Percentiles rank a stretch among this genome's conserved stretches.
Evolutionary conservation across 306 rosid genomes (phyloP).

Genomic region (Hylodesmum podocarpum): DNA sequence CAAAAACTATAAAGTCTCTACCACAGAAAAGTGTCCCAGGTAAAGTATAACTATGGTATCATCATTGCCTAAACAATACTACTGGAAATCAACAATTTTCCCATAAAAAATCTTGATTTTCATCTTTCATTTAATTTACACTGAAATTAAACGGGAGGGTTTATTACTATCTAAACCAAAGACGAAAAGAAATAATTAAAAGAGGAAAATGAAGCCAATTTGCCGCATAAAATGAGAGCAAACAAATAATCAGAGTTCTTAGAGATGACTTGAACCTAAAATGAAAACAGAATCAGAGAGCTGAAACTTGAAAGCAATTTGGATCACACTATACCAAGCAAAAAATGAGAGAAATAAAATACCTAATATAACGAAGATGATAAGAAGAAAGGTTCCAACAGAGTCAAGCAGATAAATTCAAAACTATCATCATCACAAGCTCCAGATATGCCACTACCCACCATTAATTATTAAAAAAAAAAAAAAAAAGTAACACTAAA

Average conservation of each 20-base stretch:
- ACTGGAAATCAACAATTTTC: slow-evolving; percentile 2
- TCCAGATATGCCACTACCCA: slow-evolving; percentile 2
- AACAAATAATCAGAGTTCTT: not conserved
- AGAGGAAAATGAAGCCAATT: not conserved
- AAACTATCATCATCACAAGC: slow-evolving; percentile 14
- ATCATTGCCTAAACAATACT: not conserved
- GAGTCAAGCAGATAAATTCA: not conserved
- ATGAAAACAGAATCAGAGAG: not conserved
- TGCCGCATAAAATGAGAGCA: not conserved
- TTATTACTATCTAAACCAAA: not conserved
- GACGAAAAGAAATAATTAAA: not conserved
- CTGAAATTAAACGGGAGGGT: not conserved
- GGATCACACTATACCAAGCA: not conserved
- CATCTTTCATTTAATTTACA: not conserved
- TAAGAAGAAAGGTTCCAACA: slow-evolving; percentile 26
- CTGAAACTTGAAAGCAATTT: not conserved
- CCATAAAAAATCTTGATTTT: not conserved
- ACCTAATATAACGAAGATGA: slow-evolving; percentile 24
- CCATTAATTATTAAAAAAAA: not conserved
- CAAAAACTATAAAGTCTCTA: not conserved
- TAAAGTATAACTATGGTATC: not conserved
- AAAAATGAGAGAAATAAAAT: slow-evolving; percentile 11
- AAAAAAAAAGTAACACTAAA: not conserved
- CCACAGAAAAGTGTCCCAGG: not conserved
- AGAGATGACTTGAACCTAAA: slow-evolving; percentile 5